Evolutionary conservation across 2,329 filamentous ascomycete genomes (phyloP).

Genomic region (Colletotrichum siamense): DNA sequence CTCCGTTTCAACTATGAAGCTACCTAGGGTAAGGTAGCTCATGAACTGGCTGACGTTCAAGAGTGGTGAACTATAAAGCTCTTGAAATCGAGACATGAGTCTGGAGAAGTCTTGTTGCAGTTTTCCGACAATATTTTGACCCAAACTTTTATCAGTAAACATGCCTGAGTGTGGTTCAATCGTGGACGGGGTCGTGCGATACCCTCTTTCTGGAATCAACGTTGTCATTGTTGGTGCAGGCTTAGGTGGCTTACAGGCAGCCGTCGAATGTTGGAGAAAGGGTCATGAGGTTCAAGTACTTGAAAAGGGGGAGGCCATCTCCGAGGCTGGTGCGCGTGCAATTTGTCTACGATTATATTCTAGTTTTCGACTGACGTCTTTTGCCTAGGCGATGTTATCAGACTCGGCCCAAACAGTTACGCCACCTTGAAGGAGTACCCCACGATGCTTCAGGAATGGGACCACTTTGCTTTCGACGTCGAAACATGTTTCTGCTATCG

Average conservation of each 20-base stretch:
- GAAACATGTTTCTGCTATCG: background rate
- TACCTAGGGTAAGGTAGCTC: background rate
- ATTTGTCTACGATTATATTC: background rate
- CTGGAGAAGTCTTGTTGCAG: background rate
- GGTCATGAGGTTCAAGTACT: conserved; percentile 20
- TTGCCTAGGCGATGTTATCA: background rate
- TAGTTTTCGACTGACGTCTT: background rate
- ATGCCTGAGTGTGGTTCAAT: background rate
- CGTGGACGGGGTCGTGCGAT: background rate
- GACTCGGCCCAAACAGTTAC: background rate
- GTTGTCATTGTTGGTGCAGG: conserved; percentile 23
- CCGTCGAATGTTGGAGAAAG: conserved; percentile 23
- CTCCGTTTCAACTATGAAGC: background rate
- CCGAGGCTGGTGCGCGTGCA: background rate
- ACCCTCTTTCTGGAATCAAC: background rate
- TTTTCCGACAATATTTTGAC: accelerated
- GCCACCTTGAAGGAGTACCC: background rate
- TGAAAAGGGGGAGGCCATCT: background rate
- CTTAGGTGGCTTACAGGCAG: conserved; percentile 10
- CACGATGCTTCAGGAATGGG: background rate
- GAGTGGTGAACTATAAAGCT: background rate
- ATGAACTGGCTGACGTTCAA: background rate
- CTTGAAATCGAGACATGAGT: background rate
- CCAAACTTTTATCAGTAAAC: background rate
- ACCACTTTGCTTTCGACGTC: background rate